These are phyloP conservation scores for Paecilomyces sp. DNA, from an alignment of 2,329 filamentous ascomycete species.

Conservation along the genomic window DNA sequence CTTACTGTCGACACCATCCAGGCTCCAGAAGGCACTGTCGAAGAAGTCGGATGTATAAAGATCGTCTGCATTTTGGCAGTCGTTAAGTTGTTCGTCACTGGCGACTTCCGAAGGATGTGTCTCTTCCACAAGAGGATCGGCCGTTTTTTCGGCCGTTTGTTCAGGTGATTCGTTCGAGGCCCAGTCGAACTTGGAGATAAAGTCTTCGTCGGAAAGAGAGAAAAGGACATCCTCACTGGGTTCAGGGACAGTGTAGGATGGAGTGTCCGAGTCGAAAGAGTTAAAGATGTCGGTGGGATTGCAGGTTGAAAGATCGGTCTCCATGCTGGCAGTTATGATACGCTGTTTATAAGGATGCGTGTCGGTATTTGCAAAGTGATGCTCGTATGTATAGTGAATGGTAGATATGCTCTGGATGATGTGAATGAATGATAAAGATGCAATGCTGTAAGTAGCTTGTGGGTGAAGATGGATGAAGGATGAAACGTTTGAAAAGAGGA, in stretches of 20 bases:
- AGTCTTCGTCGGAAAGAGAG: neutral
- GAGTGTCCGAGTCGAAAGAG: neutral
- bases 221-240: neutral
- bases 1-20: neutral
- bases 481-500: neutral
- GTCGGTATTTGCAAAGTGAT: neutral
- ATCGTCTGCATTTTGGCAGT: neutral
- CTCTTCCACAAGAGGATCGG: neutral
- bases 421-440: neutral
- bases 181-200: neutral
- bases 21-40: neutral
- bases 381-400: neutral
- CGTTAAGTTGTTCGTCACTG: neutral
- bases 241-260: neutral
- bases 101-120: neutral
- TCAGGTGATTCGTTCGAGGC: neutral
- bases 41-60: neutral
- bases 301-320: neutral
- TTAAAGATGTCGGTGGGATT: neutral
- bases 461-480: neutral
- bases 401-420: neutral
- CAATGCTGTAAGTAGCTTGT: neutral
- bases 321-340: neutral
- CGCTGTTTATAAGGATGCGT: neutral
- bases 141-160: neutral